These are phyloP conservation scores for Inga leiocalycina DNA, from an alignment of 306 rosid species.

Conservation along the genomic window DNA sequence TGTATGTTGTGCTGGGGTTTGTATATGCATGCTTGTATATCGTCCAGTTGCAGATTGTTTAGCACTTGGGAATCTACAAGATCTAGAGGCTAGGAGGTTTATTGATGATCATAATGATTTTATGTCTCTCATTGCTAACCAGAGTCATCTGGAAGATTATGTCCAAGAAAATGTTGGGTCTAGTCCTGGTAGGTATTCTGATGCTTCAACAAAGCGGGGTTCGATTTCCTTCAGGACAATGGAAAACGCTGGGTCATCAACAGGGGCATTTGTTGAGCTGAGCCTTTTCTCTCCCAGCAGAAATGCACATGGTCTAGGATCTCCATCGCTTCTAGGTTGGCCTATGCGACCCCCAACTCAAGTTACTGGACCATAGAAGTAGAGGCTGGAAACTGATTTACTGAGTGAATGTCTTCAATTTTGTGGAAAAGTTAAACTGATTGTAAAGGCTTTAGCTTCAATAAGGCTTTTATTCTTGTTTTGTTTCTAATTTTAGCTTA, in stretches of 20 bases:
- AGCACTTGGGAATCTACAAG: constrained; percentile 81
- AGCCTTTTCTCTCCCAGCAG: constrained; percentile 90
- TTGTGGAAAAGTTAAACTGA: constrained; percentile 79
- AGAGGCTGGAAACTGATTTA: constrained; percentile 45
- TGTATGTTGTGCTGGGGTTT: too few relatives aligned
- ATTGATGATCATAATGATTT: constrained; percentile 66
- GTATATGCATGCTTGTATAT: constrained; percentile 93
- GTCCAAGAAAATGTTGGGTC: constrained; percentile 56
- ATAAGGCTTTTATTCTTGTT: constrained; percentile 60
- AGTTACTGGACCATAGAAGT: constrained; percentile 47
- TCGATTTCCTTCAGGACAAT: constrained; percentile 83
- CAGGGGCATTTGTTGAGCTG: constrained; percentile 81
- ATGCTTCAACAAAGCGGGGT: constrained; percentile 79
- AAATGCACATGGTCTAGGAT: constrained; percentile 70
- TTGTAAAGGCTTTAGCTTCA: constrained; percentile 86
- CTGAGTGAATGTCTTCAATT: constrained; percentile 68
- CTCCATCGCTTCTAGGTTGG: constrained; percentile 90
- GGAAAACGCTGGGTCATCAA: constrained; percentile 64
- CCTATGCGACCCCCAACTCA: constrained; percentile 67
- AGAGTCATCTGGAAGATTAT: constrained; percentile 56
- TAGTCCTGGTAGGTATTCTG: constrained; percentile 68
- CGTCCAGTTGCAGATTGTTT: constrained; percentile 92
- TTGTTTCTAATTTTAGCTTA: constrained; percentile 63
- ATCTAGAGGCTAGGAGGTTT: constrained; percentile 74
- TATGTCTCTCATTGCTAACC: constrained; percentile 81